Evolutionary conservation across 495 filamentous ascomycete genomes (phyloP), one percentile per base, ranked within the genome.

Genomic region (Evansstolkia leycettana): DNA sequence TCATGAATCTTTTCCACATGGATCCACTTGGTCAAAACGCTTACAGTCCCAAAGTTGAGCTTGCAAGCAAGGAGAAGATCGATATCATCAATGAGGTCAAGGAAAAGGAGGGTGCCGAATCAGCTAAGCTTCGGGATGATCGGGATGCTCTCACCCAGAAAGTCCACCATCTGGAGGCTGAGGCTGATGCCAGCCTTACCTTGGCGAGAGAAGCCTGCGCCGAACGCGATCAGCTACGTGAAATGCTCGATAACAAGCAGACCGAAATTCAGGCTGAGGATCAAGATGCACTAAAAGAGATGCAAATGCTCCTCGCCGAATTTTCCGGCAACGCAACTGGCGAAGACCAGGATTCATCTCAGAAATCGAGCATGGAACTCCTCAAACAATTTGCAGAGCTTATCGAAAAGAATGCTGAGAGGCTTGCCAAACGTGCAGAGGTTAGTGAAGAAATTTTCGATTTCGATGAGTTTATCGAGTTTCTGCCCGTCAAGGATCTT

Each of bases 51-150:
- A 36, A 39, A 70, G 69, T 65, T 30, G 50, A 44, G 33, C 46
- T 73, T 17, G 55, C 67, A 36, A 57, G 57, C 36, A 58, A 63
- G 27, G 70, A 73, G 31, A 67, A 70, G 34, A 41, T 64, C 14
- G 64, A 72, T 28, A 50, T 68, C 8, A 47, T 72, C 18, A 55
- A 56, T 20, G 62, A 63, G 38, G 45, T 73, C 33, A 71, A 67
- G 40, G 58, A 63, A 30, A 52, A 59, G 27, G 57, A 57, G 30
- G 62, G 57, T 5, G 41, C 51, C 20, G 69, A 73, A 41, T 42
- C 69, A 23, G 44, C 57, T 39, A 57, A 62, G 45, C 38, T 72
- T 17, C 62, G 67, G 10, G 48, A 48, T 15, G 67, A 70, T 30
- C 57, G 65, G 51, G 60, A 69, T 32, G 55, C 42, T 35, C 45